Percentiles rank a stretch among this genome's conserved stretches.
Evolutionary conservation across 768 basidiomycete genomes (phyloP).

Genomic region (Leccinum uliginosum): DNA sequence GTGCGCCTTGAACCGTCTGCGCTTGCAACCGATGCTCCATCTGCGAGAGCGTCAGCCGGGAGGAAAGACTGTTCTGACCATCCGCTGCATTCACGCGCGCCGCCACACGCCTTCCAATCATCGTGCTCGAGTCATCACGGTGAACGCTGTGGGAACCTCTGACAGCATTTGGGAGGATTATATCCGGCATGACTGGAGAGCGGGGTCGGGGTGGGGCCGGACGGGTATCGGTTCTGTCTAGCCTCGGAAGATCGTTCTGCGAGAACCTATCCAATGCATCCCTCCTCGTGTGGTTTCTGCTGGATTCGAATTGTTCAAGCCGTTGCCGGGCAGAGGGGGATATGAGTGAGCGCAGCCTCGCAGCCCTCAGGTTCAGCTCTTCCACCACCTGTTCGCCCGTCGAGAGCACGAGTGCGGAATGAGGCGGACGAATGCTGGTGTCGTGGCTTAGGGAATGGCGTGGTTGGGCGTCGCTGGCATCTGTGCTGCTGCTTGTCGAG

Average conservation of each 20-base stretch:
- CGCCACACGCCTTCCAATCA: conserved; percentile 34
- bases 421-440: conserved; percentile 25
- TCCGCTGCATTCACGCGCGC: conserved; percentile 26
- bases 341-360: conserved; percentile 28
- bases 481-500: conserved; percentile 1
- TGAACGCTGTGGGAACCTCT: conserved; percentile 15
- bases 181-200: conserved; percentile 30
- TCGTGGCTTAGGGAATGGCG: conserved; percentile 15
- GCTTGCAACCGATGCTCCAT: conserved; percentile 28
- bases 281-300: conserved; percentile 7
- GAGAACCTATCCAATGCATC: conserved; percentile 21
- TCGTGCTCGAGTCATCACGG: conserved; percentile 30
- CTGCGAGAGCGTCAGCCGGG: conserved; percentile 20
- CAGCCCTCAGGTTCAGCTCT: conserved; percentile 27
- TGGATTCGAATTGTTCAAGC: conserved; percentile 30
- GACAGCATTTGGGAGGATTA: conserved; percentile 16
- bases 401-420: conserved; percentile 30
- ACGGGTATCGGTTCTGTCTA: conserved; percentile 14
- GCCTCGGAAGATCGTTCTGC: conserved; percentile 14
- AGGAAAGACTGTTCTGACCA: conserved; percentile 12
- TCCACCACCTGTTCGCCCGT: conserved; percentile 19
- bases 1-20: conserved; percentile 30
- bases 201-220: conserved; percentile 18
- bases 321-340: conserved; percentile 29
- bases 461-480: conserved; percentile 6